Base-by-base conservation (phyloP, 768 basidiomycete species). In the Bullera alba region DNA sequence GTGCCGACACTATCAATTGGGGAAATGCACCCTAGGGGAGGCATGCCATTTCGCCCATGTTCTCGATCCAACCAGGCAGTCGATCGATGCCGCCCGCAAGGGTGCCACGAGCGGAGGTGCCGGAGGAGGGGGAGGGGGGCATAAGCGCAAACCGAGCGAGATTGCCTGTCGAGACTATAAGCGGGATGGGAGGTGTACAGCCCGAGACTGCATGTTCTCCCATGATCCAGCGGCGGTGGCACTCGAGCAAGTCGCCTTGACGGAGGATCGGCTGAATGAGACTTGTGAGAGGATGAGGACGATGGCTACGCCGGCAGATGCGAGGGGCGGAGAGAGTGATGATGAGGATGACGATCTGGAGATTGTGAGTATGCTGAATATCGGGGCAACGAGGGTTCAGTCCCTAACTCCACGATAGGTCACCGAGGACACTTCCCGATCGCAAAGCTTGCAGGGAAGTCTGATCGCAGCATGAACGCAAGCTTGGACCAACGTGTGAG, bases 21-120 rank as follows among this genome's bases (percentile, higher is more conserved):
- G 60, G 2, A 48, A 51, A 30, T 72, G 70, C 52, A 51, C 51
- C 2, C 54, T 69, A 5, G 71, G 69, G 12, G 65, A 72, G 19
- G 54, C 63, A 4, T 72, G 71, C 43, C 66, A 68, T 54, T 72
- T 72, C 50, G 71, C 71, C 0, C 71, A 72, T 50, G 61, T 64
- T 5, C 21, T 52, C 17, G 58, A 53, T 47, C 52, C 53, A 12
- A 50, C 45, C 27, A 16, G n/a, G 22, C 21, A 19, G 37, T 12
- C 38, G n/a, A 15, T 15, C 43, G 23, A 17, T 5, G 1, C 26
- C n/a, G 34, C 28, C 2, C 34, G 21, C 12, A 10, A 34, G 21
- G 25, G 10, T 16, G 25, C 30, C 23, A 50, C 21, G 34, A 22
- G 26, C 17, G 42, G 45, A 6, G 26, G 30, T 22, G 41, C 43